Evolutionary conservation across 352 stramenopile genomes (phyloP), one percentile per base, ranked within the genome.

Genomic region (Globisporangium solare): DNA sequence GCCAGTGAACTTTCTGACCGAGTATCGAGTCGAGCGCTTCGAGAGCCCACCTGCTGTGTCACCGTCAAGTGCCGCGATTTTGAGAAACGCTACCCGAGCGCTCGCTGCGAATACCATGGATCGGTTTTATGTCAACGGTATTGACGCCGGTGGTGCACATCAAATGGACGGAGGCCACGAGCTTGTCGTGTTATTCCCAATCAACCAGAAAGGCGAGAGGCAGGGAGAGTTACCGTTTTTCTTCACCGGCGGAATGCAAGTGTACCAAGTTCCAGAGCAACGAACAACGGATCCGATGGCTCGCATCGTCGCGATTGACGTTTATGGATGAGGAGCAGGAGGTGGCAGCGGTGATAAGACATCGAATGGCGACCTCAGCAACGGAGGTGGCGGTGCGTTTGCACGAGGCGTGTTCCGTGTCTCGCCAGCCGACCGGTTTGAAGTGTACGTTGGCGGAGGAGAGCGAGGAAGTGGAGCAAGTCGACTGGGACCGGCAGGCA

Each of bases 321-420:
- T 85, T n/a, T 89, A 89, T 37, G 70, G 77, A 12, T 95, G 86
- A 83, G 85, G 85, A 0, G 85, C 60, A n/a, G 85, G 85, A 11
- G 83, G 85, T 8, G 85, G 81, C 32, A 79, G 79, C 20, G 76
- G 75, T 17, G 64, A 50, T 13, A 76, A 76, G 46, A 15, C 50
- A 37, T 15, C 17, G 14, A 40, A 14, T 15, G 37, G 17, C 2
- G 21, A 15, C 17, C 69, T 75, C 6, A 78, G 65, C 6, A 76
- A 71, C 14, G 85, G 83, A n/a, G 83, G 85, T 2, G 85, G 83
- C 0, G 85, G 85, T 7, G 82, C 83, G 14, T 95, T 92, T 61
- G 66, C 68, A 0, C 77, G 83, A n/a, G 79, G 61, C 8, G 40
- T 84, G 15, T 64, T 94, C 32, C 63, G 43, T 14, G 76, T 88